Evolutionary conservation across 352 stramenopile species (phyloP), one percentile per base, ranked within the genome.

Genomic region (Thraustochytrium striatum): DNA sequence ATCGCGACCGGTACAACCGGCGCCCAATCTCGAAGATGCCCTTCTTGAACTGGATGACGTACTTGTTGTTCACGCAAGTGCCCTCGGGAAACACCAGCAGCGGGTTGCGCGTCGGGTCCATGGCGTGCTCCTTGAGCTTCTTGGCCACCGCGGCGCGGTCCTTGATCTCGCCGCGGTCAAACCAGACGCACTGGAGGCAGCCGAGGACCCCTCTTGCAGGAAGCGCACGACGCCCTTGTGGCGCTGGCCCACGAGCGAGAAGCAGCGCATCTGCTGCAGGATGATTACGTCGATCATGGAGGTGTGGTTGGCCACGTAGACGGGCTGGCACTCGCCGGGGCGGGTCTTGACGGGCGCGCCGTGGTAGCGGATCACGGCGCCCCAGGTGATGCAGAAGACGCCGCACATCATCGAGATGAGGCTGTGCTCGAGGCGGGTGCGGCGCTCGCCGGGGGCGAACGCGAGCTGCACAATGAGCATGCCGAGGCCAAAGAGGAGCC

Each of bases 261-360:
- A 85, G 30, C 32, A 57, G 61, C 68, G 39, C 28, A 50, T 75
- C 33, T 84, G 80, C 43, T 81, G 61, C 21, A 85, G 55, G 36
- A 85, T 83, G 53, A 84, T 83, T 28, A 83, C 83, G 52, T 85
- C 82, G 36, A 85, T 85, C 82, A 85, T 85, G 13, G 78, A 79
- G 1, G 78, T 81, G 61, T 85, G 82, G 58, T 85, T 85, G 41
- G 82, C 68, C n/a, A 85, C 82, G 41, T 78, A 85, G 30, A 85
- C 81, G n/a, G 69, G 79, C 19, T 72, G 70, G 13, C 32, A 57
- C 35, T 81, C 13, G 32, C 61, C 78, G 11, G 43, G 50, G 28
- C 81, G 78, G 50, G 59, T 28, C 57, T 61, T 57, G 55, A 73
- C 61, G 30, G 53, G 52, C 1, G 72, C 35, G 33, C 82, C 82